A percentile compares a stretch with the other conserved stretches of the same genome.
Evolutionary conservation across 2,329 filamentous ascomycete species (phyloP).

Genomic region (Lecanosticta acicola): DNA sequence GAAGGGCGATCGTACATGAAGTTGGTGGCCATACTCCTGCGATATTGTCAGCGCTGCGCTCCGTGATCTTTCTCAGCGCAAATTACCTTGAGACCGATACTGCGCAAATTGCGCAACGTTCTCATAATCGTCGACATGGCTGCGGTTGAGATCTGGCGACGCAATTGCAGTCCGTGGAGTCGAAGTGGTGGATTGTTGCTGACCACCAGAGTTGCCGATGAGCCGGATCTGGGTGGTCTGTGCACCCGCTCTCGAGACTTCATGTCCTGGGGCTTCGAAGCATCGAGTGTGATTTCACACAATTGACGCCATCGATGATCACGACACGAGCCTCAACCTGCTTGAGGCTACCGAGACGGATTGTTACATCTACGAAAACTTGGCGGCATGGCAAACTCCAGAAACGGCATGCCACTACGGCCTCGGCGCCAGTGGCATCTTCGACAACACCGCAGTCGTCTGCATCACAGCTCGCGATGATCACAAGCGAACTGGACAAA

Average conservation of each 20-base stretch:
- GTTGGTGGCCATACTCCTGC: constrained; percentile 85
- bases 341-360: constrained; percentile 19
- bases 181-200: constrained; percentile 2
- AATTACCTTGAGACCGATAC: constrained; percentile 76
- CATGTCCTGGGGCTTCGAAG: neutral
- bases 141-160: constrained; percentile 28
- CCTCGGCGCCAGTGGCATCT: constrained; percentile 15
- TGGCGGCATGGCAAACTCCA: constrained; percentile 16
- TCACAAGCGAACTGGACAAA: constrained; percentile 73
- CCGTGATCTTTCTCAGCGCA: neutral
- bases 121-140: constrained; percentile 85
- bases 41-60: constrained; percentile 29
- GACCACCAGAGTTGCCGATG: constrained; percentile 1
- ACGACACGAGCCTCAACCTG: constrained; percentile 24
- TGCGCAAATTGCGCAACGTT: constrained; percentile 80
- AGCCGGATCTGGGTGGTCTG: neutral
- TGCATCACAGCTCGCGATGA: constrained; percentile 52
- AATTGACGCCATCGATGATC: constrained; percentile 22
- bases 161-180: constrained; percentile 3
- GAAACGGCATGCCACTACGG: constrained; percentile 24
- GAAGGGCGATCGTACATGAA: constrained; percentile 63
- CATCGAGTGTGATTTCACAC: neutral
- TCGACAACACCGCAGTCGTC: constrained; percentile 21
- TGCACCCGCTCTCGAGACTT: neutral
- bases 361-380: neutral